phyloP scores from a whole-genome alignment of 108 stramenopile genomes.

The Nitzschia sp. region DNA sequence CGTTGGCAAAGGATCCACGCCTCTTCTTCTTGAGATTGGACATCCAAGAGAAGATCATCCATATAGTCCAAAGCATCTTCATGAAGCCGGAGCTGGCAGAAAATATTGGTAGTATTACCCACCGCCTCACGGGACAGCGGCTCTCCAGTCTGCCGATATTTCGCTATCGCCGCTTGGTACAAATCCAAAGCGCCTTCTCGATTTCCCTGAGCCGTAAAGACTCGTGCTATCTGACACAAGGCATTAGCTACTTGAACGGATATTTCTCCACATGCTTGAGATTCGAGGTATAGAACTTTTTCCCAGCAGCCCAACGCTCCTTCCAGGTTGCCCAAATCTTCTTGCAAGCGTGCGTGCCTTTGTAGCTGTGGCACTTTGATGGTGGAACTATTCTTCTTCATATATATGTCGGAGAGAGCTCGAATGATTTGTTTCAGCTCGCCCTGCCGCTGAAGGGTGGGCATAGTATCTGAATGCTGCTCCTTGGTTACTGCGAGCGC shows the following conservation, averaged over 20 bases:
- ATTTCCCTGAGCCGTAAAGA: conserved; percentile 45
- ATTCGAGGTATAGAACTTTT: conserved; percentile 25
- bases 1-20: conserved; percentile 30
- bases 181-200: conserved; percentile 43
- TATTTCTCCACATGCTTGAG: conserved; percentile 26
- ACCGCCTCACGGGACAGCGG: conserved; percentile 15
- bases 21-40: conserved; percentile 18
- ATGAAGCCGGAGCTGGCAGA: conserved; percentile 14
- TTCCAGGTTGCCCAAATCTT: conserved; percentile 23
- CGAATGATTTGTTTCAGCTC: conserved; percentile 28
- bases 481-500: conserved; percentile 16
- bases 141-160: conserved; percentile 16
- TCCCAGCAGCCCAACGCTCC: conserved; percentile 39
- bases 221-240: conserved; percentile 34
- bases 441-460: conserved; percentile 13
- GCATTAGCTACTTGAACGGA: conserved; percentile 38
- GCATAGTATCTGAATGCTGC: not conserved
- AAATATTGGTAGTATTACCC: conserved; percentile 17
- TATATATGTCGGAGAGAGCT: conserved; percentile 20
- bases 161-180: conserved; percentile 35
- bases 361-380: conserved; percentile 15
- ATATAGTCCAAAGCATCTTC: conserved; percentile 30
- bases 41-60: conserved; percentile 5
- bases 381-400: conserved; percentile 6
- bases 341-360: conserved; percentile 22